Base-by-base conservation (phyloP, 2,329 filamentous ascomycete genomes). In the Sphaerulina populicola region DNA sequence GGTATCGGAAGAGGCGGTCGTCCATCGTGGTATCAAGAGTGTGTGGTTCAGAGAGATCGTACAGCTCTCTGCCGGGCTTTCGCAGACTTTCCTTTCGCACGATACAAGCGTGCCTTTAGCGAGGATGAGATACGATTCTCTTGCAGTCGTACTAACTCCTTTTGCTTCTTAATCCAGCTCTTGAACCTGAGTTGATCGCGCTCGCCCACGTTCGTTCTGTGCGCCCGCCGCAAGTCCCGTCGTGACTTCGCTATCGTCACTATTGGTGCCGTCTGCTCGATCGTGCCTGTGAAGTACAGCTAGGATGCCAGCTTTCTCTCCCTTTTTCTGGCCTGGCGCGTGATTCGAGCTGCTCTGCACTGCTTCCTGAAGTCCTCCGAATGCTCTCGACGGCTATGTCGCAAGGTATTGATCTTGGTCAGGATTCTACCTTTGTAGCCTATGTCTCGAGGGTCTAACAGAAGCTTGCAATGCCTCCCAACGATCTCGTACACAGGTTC, bases 1-100 rank as follows among this genome's bases (percentile, higher is more conserved):
- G 80, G 70, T 83, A 85, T 62, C 81, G 80, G 70, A 83, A 86
- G 56, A 84, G 77, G 52, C 79, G 74, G 31, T 57, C 50, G 41
- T 47, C 44, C 51, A 51, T 53, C 21, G 11, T 11, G 31, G 27
- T 39, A 8, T 31, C 12, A 10, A 18, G 41, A 18, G 41, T 2
- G 10, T 42, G n/a, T 10, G 30, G 8, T 18, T 36, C 30, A 48
- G 18, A 48, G 38, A 6, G 46, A 40, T 48, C 38, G 21, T 9
- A 48, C n/a, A 30, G 40, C 23, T 18, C 41, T 41, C 29, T 41
- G 36, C 29, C 42, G 46, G 10, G 38, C 12, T 41, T 48, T 42
- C n/a, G 46, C 46, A 41, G 46, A 41, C 33, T 48, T 41, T 18
- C n/a, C 37, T 38, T 33, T 35, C 21, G 46, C 38, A 42, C 46